Base-by-base conservation (phyloP, 257 asterid genomes). In the Buddleja alternifolia region DNA sequence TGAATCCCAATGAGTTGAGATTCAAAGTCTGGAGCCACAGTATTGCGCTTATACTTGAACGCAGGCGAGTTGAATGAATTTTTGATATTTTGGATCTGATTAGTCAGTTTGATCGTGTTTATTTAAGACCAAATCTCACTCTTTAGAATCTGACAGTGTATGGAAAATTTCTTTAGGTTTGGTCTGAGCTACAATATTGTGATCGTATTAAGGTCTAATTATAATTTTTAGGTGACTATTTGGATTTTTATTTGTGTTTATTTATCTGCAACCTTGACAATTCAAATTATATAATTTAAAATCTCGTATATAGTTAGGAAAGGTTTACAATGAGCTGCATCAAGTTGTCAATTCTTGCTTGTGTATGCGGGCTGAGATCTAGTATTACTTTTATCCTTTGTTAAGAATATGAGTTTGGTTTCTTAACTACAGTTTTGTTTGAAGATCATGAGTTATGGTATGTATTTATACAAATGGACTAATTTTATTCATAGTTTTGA, bases 21-120 rank as follows among this genome's bases (percentile, higher is more conserved):
- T 85, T 81, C 72, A 60, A 69, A 50, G 98, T 93, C 9, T 93
- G 97, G 98, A 90, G 85, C 75, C 97, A 87, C 71, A 73, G 77
- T 42, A 39, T 90, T 41, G 57, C 85, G 73, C 96, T 90, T 23
- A 50, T 90, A 48, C 83, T 79, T 7, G 75, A 88, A 48, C 85
- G 75, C 72, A 90, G 98, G 98, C 83, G 77, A 78, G 78, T 60
- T 52, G 12, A n/a, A 39, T 40, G 19, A 44, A 36, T 32, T 41
- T 12, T 45, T 23, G 6, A n/a, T 4, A 16, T 19, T 7, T 7
- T 29, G 34, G 3, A 1, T 29, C 66, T 8, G 10, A 15, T 29
- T 21, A 19, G 15, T 25, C 44, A 12, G 46, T 63, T 51, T 65
- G 52, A 62, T 67, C 60, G 34, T 5, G 34, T 8, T 45, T 46